A percentile compares a stretch with the other conserved stretches of the same genome.
Evolutionary conservation across 805 yeast genomes (phyloP).

Genomic region (Suhomyces tanzawaensis): DNA sequence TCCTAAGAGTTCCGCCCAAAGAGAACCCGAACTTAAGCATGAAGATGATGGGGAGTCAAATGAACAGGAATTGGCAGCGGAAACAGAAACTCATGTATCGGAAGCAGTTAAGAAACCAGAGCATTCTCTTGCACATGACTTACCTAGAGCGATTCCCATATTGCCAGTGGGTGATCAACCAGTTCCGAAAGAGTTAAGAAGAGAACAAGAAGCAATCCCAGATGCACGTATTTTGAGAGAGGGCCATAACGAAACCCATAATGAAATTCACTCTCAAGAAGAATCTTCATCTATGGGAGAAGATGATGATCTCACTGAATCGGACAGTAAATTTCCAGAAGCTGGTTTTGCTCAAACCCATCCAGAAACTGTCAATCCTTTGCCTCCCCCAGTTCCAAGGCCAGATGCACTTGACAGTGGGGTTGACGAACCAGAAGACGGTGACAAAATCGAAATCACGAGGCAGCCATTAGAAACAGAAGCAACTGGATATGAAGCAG

Average conservation of each 20-base stretch:
- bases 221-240: too few relatives aligned
- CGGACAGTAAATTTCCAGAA: conserved; percentile 14
- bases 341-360: conserved; percentile 9
- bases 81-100: not conserved
- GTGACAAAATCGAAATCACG: conserved; percentile 13
- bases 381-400: conserved; percentile 5
- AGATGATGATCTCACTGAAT: conserved; percentile 22
- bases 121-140: too few relatives aligned
- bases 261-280: conserved; percentile 1
- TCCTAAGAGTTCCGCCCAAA: conserved; percentile 6
- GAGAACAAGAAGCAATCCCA: not conserved
- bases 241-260: not conserved
- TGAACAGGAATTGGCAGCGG: not conserved
- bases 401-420: conserved; percentile 13
- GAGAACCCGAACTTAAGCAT: not conserved
- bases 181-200: not conserved
- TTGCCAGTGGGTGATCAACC: not conserved
- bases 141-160: not conserved
- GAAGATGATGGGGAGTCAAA: too few relatives aligned
- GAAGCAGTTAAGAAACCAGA: not conserved
- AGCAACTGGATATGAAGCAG: conserved; percentile 70
- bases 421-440: conserved; percentile 6
- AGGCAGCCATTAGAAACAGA: conserved; percentile 18
- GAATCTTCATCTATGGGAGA: conserved; percentile 17
- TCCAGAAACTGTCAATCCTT: conserved; percentile 7